Evolutionary conservation across 306 rosid species (phyloP).

Genomic region (Neltuma alba): DNA sequence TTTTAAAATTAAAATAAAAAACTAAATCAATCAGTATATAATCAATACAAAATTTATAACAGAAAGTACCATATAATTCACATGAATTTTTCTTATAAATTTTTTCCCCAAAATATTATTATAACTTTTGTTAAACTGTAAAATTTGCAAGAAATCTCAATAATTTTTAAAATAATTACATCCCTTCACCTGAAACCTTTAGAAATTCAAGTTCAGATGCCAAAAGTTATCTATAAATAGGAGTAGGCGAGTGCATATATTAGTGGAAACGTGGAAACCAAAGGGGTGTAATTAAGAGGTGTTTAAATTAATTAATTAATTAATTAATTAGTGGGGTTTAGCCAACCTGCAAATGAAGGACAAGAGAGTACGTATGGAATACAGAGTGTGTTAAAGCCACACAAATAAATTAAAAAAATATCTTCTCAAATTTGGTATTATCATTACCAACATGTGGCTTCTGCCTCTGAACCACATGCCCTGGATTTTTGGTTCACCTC

Average conservation of each 20-base stretch:
- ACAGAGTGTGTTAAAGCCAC: slow-evolving; percentile 47
- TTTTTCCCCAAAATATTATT: too few species aligned
- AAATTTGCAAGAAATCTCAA: background rate
- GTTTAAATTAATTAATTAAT: slow-evolving; percentile 36
- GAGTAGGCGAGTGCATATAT: too few species aligned
- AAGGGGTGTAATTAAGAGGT: background rate
- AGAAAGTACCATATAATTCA: background rate
- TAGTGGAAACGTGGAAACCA: slow-evolving; percentile 16
- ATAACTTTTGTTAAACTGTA: too few species aligned
- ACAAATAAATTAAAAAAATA: slow-evolving; percentile 39
- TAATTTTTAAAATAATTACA: too few species aligned
- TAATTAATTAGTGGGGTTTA: too few species aligned
- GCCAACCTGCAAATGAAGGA: slow-evolving; percentile 40
- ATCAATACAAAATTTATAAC: too few species aligned
- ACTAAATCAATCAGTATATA: too few species aligned
- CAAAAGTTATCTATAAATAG: too few species aligned
- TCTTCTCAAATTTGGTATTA: slow-evolving; percentile 45
- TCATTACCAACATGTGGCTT: slow-evolving; percentile 66
- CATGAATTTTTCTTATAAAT: too few species aligned
- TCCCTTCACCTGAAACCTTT: background rate
- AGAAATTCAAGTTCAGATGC: background rate
- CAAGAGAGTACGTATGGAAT: background rate
- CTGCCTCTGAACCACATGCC: slow-evolving; percentile 66
- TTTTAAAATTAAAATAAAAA: too few species aligned
- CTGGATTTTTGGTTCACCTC: slow-evolving; percentile 36